Evolutionary conservation across 2,329 filamentous ascomycete species (phyloP).

Genomic region (Ceratocystis eucalypticola): DNA sequence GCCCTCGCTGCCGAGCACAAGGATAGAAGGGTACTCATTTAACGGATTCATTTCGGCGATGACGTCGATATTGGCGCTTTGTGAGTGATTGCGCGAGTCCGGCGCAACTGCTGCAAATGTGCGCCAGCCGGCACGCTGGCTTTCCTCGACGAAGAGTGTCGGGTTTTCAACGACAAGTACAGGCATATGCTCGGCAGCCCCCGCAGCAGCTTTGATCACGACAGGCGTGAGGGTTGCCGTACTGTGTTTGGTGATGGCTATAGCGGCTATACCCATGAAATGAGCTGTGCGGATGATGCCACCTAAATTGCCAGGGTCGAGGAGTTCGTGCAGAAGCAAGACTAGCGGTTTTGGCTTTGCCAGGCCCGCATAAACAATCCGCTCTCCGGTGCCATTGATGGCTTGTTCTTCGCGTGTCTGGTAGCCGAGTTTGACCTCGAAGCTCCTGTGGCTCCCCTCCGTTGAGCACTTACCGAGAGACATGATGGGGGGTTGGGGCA

Average conservation of each 20-base stretch:
- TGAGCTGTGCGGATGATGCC: slow-evolving; percentile 78
- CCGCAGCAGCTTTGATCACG: slow-evolving; percentile 75
- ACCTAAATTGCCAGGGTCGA: slow-evolving; percentile 83
- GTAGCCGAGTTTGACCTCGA: slow-evolving; percentile 45
- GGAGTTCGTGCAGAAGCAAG: slow-evolving; percentile 58
- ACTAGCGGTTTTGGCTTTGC: slow-evolving; percentile 49
- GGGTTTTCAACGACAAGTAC: slow-evolving; percentile 58
- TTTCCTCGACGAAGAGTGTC: slow-evolving; percentile 54
- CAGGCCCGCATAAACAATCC: slow-evolving; percentile 15
- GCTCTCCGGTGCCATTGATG: slow-evolving; percentile 47
- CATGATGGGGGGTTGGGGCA: slow-evolving; percentile 57
- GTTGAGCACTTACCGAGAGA: slow-evolving; percentile 40
- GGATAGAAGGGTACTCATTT: slow-evolving; percentile 50
- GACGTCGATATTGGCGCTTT: slow-evolving; percentile 24
- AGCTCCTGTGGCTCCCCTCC: slow-evolving; percentile 35
- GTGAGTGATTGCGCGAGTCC: slow-evolving; percentile 20
- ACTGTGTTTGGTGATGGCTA: slow-evolving; percentile 60
- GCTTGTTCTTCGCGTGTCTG: slow-evolving; percentile 61
- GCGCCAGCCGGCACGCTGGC: slow-evolving; percentile 61
- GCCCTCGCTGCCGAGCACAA: slow-evolving; percentile 75
- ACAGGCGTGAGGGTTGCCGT: slow-evolving; percentile 63
- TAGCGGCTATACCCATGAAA: slow-evolving; percentile 78
- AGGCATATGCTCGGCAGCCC: slow-evolving; percentile 68
- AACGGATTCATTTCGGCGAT: slow-evolving; percentile 37
- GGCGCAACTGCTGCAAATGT: slow-evolving; percentile 62